These are phyloP conservation scores for Prunus dulcis DNA, from an alignment of 306 rosid genomes.

Conservation along the genomic window DNA sequence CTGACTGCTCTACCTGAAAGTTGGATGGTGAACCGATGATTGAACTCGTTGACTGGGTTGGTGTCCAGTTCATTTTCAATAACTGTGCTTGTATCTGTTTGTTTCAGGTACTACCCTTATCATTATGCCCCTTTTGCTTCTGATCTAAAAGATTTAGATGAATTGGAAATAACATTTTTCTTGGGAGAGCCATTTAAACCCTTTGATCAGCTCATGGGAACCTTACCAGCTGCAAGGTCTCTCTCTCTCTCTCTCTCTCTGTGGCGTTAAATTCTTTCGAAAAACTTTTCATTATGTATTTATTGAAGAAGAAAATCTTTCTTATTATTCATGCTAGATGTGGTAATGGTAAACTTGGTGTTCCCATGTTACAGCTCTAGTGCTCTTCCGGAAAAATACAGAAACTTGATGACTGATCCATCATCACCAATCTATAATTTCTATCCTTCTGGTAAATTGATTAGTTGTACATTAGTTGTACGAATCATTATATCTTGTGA, in stretches of 20 bases:
- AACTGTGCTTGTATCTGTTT: slow-evolving; percentile 20
- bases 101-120: slow-evolving; percentile 91
- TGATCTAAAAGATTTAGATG: slow-evolving; percentile 74
- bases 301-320: background rate
- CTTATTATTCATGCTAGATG: background rate
- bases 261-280: background rate
- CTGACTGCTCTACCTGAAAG: background rate
- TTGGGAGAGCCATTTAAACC: slow-evolving; percentile 88
- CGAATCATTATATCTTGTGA: slow-evolving; percentile 16
- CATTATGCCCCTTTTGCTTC: slow-evolving; percentile 99
- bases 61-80: background rate
- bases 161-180: slow-evolving; percentile 88
- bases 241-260: background rate
- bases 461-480: slow-evolving; percentile 20
- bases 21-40: background rate
- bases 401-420: slow-evolving; percentile 81
- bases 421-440: slow-evolving; percentile 70
- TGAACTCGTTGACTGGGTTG: background rate
- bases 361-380: slow-evolving; percentile 63
- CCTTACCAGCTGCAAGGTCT: slow-evolving; percentile 92
- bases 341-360: slow-evolving; percentile 3
- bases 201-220: slow-evolving; percentile 98
- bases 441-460: slow-evolving; percentile 76
- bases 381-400: slow-evolving; percentile 82
- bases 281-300: background rate